These are phyloP conservation scores for Kodamaea ohmeri DNA, from an alignment of 1,139 yeast genomes.

Conservation along the genomic window DNA sequence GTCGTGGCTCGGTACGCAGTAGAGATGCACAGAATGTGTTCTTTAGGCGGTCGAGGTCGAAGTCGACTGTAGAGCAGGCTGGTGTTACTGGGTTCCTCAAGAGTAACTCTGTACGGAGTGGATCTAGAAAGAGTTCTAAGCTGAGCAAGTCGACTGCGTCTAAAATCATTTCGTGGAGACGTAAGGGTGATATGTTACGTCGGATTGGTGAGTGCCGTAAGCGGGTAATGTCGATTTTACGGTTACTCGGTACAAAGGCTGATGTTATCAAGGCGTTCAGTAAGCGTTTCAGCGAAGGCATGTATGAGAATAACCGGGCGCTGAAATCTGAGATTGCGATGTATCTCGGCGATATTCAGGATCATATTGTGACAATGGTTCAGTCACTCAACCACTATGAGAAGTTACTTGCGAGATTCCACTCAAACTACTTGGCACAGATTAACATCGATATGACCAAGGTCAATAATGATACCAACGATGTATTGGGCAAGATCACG, in stretches of 20 bases:
- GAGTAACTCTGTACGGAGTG: slow-evolving; percentile 12
- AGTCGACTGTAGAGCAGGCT: slow-evolving; percentile 37
- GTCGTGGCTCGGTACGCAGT: too few relatives aligned
- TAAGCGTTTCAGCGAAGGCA: slow-evolving; percentile 81
- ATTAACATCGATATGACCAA: slow-evolving; percentile 96
- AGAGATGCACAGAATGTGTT: slow-evolving; percentile 35
- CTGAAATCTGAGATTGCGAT: slow-evolving; percentile 58
- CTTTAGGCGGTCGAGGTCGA: slow-evolving; percentile 37
- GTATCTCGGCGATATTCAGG: slow-evolving; percentile 84
- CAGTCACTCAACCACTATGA: slow-evolving; percentile 93
- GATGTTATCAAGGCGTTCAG: slow-evolving; percentile 95
- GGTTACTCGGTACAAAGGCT: slow-evolving; percentile 87
- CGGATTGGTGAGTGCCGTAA: slow-evolving; percentile 94
- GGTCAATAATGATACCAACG: slow-evolving; percentile 96
- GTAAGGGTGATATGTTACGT: slow-evolving; percentile 91
- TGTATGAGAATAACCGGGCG: slow-evolving; percentile 40
- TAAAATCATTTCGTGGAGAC: slow-evolving; percentile 72
- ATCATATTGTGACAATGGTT: slow-evolving; percentile 92
- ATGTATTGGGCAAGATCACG: slow-evolving; percentile 89
- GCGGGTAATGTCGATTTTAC: slow-evolving; percentile 83
- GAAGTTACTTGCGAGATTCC: slow-evolving; percentile 86
- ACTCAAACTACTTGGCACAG: slow-evolving; percentile 93
- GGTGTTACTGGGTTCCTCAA: slow-evolving; percentile 5
- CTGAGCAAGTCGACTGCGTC: slow-evolving; percentile 42
- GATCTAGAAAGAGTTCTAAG: slow-evolving; percentile 14